Evolutionary conservation across 2,329 filamentous ascomycete species (phyloP).

Genomic region (Trichoderma endophyticum): DNA sequence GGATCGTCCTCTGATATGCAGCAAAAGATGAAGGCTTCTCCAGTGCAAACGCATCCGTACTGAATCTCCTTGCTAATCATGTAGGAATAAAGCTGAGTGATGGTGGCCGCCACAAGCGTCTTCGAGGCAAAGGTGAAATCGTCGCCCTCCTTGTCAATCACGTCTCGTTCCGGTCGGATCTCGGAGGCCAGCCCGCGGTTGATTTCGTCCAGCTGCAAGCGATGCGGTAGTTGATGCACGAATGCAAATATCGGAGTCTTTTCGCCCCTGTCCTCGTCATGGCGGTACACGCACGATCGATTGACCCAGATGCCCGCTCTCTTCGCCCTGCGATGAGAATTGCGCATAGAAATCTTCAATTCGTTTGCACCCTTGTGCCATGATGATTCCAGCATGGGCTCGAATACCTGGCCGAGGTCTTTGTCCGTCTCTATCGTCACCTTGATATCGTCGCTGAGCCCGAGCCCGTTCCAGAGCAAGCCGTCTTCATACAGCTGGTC

Average conservation of each 20-base stretch:
- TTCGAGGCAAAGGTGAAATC: constrained; percentile 30
- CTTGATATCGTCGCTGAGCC: constrained; percentile 31
- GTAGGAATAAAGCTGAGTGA: constrained; percentile 41
- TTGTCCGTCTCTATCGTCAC: constrained; percentile 2
- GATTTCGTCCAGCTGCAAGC: constrained; percentile 34
- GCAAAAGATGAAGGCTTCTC: constrained; percentile 35
- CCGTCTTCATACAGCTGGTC: constrained; percentile 28
- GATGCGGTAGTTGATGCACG: constrained; percentile 40
- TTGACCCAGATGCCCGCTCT: constrained; percentile 30
- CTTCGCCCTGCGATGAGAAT: constrained; percentile 3
- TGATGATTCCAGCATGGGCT: constrained; percentile 6
- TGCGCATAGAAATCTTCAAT: constrained; percentile 1
- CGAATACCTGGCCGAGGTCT: constrained; percentile 10
- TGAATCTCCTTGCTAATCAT: constrained; percentile 36
- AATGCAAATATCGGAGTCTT: constrained; percentile 31
- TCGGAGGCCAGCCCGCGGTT: constrained; percentile 32
- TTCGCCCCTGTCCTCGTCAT: background rate
- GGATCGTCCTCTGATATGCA: constrained; percentile 32
- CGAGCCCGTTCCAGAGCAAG: constrained; percentile 29
- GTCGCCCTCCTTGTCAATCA: constrained; percentile 33
- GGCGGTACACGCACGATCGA: constrained; percentile 30
- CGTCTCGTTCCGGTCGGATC: constrained; percentile 32
- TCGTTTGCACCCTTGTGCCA: constrained; percentile 4
- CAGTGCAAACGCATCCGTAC: constrained; percentile 37
- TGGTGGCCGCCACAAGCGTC: constrained; percentile 34